Conservation (phyloP, 192 early-diverging fungal genomes). For the Chytriomyces hyalinus region DNA sequence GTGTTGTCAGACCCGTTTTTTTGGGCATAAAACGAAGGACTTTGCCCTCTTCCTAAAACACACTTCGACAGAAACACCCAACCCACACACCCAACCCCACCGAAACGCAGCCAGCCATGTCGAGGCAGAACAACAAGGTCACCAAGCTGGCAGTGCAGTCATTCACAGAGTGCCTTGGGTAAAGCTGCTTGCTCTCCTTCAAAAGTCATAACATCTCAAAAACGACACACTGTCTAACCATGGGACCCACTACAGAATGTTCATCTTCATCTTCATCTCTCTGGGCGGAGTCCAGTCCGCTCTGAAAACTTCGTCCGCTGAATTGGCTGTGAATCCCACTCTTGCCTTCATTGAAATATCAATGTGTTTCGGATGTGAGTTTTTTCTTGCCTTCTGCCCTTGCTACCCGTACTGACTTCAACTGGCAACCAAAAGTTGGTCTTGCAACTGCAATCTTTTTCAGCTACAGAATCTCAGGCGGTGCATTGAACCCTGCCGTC, state of each 20-base stretch:
- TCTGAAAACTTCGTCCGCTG: background rate
- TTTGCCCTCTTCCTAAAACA: no score
- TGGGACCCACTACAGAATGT: constrained; percentile 30
- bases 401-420: background rate
- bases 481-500: constrained; percentile 68
- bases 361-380: constrained; percentile 30
- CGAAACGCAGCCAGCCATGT: background rate
- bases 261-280: constrained; percentile 41
- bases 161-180: constrained; percentile 24
- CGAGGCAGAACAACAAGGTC: background rate
- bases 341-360: constrained; percentile 24
- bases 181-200: background rate
- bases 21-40: no score
- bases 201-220: no score
- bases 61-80: no score
- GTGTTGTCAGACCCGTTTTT: no score
- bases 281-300: constrained; percentile 36
- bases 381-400: background rate
- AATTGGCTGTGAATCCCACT: constrained; percentile 20
- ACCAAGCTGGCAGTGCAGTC: constrained; percentile 24
- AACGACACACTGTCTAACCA: background rate
- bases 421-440: constrained; percentile 36
- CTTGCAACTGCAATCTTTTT: constrained; percentile 53
- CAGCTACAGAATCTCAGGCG: constrained; percentile 59
- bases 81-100: no score